These are phyloP conservation scores for Trichoderma asperelloides DNA, from an alignment of 495 filamentous ascomycete genomes.

Conservation along the genomic window DNA sequence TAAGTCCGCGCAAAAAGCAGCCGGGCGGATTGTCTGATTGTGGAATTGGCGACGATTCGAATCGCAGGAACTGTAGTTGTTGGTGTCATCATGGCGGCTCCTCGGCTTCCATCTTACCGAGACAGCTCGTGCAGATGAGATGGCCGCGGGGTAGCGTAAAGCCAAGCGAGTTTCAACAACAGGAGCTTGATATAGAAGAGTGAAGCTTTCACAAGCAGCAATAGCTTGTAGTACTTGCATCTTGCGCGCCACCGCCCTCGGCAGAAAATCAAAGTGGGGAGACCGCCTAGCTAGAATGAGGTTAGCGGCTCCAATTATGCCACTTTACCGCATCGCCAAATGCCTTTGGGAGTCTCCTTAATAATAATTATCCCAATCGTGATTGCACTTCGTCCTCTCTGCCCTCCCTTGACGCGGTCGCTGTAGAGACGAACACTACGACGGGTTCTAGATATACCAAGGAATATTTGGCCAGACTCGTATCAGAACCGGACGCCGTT, in stretches of 20 bases:
- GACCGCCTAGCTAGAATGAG: neutral
- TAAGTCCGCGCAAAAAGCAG: constrained; percentile 19
- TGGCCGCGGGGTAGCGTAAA: neutral
- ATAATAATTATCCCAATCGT: neutral
- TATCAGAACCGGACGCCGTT: neutral
- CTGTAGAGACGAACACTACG: neutral
- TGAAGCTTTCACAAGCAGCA: neutral
- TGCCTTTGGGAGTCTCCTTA: neutral
- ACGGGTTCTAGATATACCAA: neutral
- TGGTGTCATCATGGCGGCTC: constrained; percentile 24
- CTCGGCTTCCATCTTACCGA: constrained; percentile 6
- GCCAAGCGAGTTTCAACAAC: neutral
- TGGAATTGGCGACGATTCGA: constrained; percentile 12
- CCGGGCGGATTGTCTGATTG: constrained; percentile 16
- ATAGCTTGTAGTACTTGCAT: neutral
- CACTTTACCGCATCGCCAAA: constrained; percentile 9
- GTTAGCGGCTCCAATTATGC: constrained; percentile 4
- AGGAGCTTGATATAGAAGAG: neutral
- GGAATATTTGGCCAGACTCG: neutral
- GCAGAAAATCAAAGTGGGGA: constrained; percentile 7
- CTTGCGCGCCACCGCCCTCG: constrained; percentile 9
- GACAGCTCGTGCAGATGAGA: neutral
- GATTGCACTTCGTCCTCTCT: neutral
- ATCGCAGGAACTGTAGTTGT: constrained; percentile 13
- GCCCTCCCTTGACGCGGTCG: neutral